Base-by-base conservation (phyloP, 208 protist genomes). In the Leishmania major region DNA sequence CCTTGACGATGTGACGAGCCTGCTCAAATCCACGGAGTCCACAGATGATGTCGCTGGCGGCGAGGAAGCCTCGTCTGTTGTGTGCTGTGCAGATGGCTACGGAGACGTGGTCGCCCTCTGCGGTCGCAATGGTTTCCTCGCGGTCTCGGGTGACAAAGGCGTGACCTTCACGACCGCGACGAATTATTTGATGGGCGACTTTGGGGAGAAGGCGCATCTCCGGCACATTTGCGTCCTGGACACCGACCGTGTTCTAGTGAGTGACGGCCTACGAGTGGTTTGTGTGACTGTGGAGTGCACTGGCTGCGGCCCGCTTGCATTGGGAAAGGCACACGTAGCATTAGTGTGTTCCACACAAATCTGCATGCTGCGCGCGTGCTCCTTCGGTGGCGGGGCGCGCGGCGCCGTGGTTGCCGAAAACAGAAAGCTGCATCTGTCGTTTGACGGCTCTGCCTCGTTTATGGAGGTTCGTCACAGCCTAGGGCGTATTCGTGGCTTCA, bases 111-210 rank as follows among this genome's bases (percentile, higher is more conserved):
- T 97, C 7, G 92, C 86, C 13, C 70, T 94, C 11, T 90, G 88
- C 81, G 92, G 91, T 1, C 79, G 57, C 11, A 31, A 79, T 49
- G 87, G 82, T 37, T 91, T 93, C 74, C 82, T 97, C n/a, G 86
- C 87, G 15, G 84, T 95, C 69, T 95, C 92, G 3, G 84, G 79
- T n/a, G 89, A 97, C 75, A 85, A 89, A 40, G 93, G 93, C 60
- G 86, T 95, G 17, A 89, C 78, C 1, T 95, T 95, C 79, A 88
- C 78, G 15, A 83, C 74, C 2, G 70, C 79, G n/a, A 77, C 71
- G 0, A 47, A 75, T 43, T 82, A 66, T 71, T 40, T 84, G 13
- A 55, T 22, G 47, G 57, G 35, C 17, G 8, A 62, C 22, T 43
- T 80, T 1, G 49, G 37, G 8, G 49, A 67, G n/a, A 77, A 85